Evolutionary conservation across 2,329 filamentous ascomycete genomes (phyloP).

Genomic region (Coniochaeta sp.): DNA sequence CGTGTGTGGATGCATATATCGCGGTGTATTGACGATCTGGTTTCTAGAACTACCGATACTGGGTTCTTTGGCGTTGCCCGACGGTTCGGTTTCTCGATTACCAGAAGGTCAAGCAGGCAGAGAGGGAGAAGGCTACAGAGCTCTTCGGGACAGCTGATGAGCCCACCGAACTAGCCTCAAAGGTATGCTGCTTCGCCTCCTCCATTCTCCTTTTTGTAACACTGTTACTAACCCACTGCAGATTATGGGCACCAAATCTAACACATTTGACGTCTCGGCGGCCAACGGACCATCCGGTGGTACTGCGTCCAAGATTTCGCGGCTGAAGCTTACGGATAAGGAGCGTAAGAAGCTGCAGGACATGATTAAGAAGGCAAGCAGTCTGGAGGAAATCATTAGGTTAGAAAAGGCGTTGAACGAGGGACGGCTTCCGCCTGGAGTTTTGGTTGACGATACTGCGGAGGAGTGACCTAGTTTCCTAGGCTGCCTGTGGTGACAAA

Average conservation of each 20-base stretch:
- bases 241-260: constrained; percentile 82
- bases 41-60: constrained; percentile 78
- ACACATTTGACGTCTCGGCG: constrained; percentile 55
- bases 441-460: constrained; percentile 51
- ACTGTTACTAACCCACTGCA: constrained; percentile 17
- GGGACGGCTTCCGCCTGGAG: constrained; percentile 70
- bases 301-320: constrained; percentile 56
- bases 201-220: not conserved
- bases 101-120: constrained; percentile 79
- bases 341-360: constrained; percentile 83
- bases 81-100: constrained; percentile 87
- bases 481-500: constrained; percentile 14
- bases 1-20: not conserved
- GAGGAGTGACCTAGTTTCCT: constrained; percentile 58
- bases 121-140: constrained; percentile 68
- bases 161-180: constrained; percentile 72
- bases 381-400: constrained; percentile 79
- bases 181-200: constrained; percentile 38
- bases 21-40: not conserved
- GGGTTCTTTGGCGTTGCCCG: constrained; percentile 82
- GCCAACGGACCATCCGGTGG: constrained; percentile 30
- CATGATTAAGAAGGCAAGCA: constrained; percentile 82
- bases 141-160: constrained; percentile 75
- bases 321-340: constrained; percentile 78
- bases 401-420: constrained; percentile 91